phyloP scores from a whole-genome alignment of 139 green algal genomes.

The Tetradesmus obliquus region DNA sequence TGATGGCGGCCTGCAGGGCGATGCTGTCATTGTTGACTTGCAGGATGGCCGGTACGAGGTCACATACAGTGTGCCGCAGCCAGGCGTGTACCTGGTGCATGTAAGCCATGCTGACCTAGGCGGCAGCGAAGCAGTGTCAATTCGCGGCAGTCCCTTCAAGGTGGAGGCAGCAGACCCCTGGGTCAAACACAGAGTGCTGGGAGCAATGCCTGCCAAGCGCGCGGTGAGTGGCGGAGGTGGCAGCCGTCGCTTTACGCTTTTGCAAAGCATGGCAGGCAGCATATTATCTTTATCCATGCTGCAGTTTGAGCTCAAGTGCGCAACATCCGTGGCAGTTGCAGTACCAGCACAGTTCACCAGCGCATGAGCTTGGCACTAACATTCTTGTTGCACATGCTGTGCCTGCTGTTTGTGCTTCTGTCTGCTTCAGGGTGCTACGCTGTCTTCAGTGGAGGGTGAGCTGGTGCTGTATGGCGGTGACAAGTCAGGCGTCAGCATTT shows the following conservation, averaged over 20 bases:
- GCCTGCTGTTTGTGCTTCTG: neutral
- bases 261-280: too few species aligned
- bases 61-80: slow-evolving; percentile 58
- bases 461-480: slow-evolving; percentile 82
- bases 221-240: slow-evolving; percentile 40
- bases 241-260: too few species aligned
- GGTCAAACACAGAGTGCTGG: slow-evolving; percentile 73
- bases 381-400: neutral
- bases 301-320: too few species aligned
- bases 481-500: slow-evolving; percentile 72
- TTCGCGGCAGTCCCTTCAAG: slow-evolving; percentile 83
- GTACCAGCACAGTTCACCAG: neutral
- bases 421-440: slow-evolving; percentile 49
- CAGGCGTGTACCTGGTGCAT: slow-evolving; percentile 56
- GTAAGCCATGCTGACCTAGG: slow-evolving; percentile 79
- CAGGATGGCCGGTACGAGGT: slow-evolving; percentile 81
- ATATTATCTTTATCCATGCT: too few species aligned
- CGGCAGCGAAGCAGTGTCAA: slow-evolving; percentile 60
- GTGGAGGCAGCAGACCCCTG: slow-evolving; percentile 76
- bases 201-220: slow-evolving; percentile 67
- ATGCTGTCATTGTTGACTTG: slow-evolving; percentile 69
- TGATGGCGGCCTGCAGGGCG: slow-evolving; percentile 69
- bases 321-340: neutral
- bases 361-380: neutral
- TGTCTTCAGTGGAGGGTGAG: slow-evolving; percentile 61